phyloP scores from a whole-genome alignment of 768 basidiomycete genomes.

The Boletellus sp. region DNA sequence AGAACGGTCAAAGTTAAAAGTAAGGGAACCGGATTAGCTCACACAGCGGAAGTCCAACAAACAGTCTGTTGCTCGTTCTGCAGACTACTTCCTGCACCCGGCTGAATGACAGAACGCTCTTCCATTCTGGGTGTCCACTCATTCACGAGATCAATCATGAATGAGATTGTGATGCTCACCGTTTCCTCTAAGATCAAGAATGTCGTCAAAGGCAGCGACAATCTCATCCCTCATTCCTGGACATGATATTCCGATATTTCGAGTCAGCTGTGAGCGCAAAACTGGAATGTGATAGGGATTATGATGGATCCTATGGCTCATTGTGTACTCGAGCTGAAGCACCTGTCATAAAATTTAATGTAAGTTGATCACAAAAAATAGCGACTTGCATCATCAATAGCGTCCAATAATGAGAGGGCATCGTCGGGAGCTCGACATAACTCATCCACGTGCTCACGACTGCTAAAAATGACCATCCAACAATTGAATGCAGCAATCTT shows the following conservation, averaged over 20 bases:
- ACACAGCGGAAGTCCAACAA: slow-evolving; percentile 19
- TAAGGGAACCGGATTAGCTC: background rate
- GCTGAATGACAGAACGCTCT: too few relatives aligned
- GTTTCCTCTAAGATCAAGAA: slow-evolving; percentile 29
- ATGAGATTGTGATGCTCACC: slow-evolving; percentile 6
- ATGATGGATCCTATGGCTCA: background rate
- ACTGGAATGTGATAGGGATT: too few relatives aligned
- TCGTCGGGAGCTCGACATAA: slow-evolving; percentile 39
- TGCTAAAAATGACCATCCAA: slow-evolving; percentile 40
- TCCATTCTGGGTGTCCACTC: slow-evolving; percentile 14
- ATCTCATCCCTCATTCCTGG: slow-evolving; percentile 45
- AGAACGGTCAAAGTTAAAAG: background rate
- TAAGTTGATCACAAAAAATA: background rate
- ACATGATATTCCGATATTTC: slow-evolving; percentile 38
- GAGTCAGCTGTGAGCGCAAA: slow-evolving; percentile 30
- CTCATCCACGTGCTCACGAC: slow-evolving; percentile 34
- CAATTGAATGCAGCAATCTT: slow-evolving; percentile 14
- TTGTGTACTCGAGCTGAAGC: background rate
- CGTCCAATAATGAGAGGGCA: slow-evolving; percentile 33
- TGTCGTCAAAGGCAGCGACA: slow-evolving; percentile 34
- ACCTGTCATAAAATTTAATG: background rate
- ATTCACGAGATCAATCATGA: too few relatives aligned
- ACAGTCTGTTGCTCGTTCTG: too few relatives aligned
- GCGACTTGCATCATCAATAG: slow-evolving; percentile 29
- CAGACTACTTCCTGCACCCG: too few relatives aligned